Evolutionary conservation across 2,329 filamentous ascomycete genomes (phyloP).

Genomic region (Ophiostoma sp.): DNA sequence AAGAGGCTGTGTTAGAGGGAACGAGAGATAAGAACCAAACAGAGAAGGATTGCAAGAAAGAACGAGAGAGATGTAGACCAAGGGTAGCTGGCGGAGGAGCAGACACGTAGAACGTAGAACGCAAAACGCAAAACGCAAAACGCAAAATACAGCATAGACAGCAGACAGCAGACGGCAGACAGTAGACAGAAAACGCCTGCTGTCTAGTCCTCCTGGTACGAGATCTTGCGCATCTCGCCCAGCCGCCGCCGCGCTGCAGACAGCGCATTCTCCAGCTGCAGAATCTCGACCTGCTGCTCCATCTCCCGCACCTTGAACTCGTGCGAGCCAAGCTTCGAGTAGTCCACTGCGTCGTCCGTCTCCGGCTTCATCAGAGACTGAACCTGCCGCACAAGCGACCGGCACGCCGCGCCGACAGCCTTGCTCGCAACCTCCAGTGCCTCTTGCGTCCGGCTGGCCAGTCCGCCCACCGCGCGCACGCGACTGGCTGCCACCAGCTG

Average conservation of each 20-base stretch:
- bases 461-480: conserved; percentile 76
- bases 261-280: conserved; percentile 87
- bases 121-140: too few species aligned
- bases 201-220: conserved; percentile 71
- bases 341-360: conserved; percentile 79
- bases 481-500: conserved; percentile 92
- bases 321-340: conserved; percentile 78
- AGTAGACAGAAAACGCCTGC: not conserved
- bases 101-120: not conserved
- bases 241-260: conserved; percentile 72
- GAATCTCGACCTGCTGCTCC: conserved; percentile 99
- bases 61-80: not conserved
- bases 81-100: not conserved
- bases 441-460: conserved; percentile 97
- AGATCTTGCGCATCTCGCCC: conserved; percentile 97
- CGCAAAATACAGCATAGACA: not conserved
- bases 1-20: not conserved
- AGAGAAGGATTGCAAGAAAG: not conserved
- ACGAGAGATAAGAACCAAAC: not conserved
- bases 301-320: conserved; percentile 99
- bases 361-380: conserved; percentile 89
- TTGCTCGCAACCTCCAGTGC: conserved; percentile 85
- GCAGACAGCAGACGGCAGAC: not conserved
- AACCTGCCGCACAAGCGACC: conserved; percentile 83
- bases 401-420: conserved; percentile 83